Conservation (phyloP, 106 monocot species). For the Dendrobium officinale region DNA sequence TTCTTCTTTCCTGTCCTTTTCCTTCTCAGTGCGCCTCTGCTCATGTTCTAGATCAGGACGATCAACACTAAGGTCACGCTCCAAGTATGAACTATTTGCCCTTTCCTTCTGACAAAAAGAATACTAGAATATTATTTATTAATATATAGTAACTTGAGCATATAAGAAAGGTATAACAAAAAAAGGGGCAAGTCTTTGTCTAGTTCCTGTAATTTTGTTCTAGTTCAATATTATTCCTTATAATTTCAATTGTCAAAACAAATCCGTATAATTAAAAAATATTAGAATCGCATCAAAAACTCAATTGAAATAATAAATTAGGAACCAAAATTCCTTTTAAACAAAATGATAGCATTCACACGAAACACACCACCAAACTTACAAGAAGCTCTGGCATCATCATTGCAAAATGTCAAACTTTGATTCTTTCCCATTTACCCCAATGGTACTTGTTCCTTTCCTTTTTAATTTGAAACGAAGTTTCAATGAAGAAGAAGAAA, state of each 20-base stretch:
- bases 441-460: no score
- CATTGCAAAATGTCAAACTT: no score
- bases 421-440: no score
- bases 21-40: conserved; percentile 60
- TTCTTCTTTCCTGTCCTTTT: conserved; percentile 76
- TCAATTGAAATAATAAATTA: no score
- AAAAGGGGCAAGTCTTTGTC: not conserved
- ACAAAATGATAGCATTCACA: no score
- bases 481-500: no score
- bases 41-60: conserved; percentile 73
- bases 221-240: not conserved
- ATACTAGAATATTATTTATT: not conserved
- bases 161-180: not conserved
- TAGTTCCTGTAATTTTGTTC: not conserved
- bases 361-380: no score
- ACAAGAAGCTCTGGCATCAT: no score
- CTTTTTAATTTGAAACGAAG: no score
- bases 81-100: conserved; percentile 31
- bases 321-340: no score
- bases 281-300: not conserved
- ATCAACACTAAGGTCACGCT: conserved; percentile 72
- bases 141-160: not conserved
- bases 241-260: not conserved
- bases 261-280: not conserved
- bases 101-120: conserved; percentile 58